Percentiles rank a stretch among this genome's conserved stretches.
These are phyloP conservation scores for Athelia psychrophila DNA, from an alignment of 1,284 basidiomycete genomes.

Conservation along the genomic window DNA sequence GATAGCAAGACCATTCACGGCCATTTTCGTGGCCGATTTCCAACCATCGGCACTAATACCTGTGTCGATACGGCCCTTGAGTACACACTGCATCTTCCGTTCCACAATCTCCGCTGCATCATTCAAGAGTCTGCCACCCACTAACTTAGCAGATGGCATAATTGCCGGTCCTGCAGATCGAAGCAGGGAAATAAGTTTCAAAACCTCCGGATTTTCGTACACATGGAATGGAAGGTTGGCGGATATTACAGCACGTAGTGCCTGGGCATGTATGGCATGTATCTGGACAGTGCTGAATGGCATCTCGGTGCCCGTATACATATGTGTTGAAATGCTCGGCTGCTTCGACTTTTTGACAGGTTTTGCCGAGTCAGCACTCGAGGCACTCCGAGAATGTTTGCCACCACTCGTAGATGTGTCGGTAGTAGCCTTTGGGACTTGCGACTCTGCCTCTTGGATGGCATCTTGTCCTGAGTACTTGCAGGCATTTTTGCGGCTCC, in stretches of 20 bases:
- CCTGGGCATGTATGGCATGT: constrained; percentile 6
- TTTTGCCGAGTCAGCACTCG: background rate
- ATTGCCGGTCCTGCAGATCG: constrained; percentile 4
- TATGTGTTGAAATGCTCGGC: background rate
- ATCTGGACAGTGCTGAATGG: constrained; percentile 2
- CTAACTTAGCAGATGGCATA: constrained; percentile 7
- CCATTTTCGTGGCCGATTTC: constrained; percentile 4
- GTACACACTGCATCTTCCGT: background rate
- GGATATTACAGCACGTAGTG: constrained; percentile 8
- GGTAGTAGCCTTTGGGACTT: background rate
- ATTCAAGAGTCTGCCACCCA: constrained; percentile 7
- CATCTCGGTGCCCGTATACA: background rate
- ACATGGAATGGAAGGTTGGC: background rate
- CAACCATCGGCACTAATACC: constrained; percentile 8
- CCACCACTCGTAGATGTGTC: too few relatives aligned
- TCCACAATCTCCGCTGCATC: constrained; percentile 2
- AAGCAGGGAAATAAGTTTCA: constrained; percentile 9
- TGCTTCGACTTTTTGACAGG: background rate
- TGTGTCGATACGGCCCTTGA: background rate
- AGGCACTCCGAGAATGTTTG: background rate
- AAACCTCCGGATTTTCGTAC: constrained; percentile 12
- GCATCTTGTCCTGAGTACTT: background rate
- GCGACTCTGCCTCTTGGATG: background rate
- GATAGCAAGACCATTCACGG: constrained; percentile 6
- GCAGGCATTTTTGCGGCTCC: background rate